Base-by-base conservation (phyloP, 106 monocot species). In the Platanthera zijinensis region DNA sequence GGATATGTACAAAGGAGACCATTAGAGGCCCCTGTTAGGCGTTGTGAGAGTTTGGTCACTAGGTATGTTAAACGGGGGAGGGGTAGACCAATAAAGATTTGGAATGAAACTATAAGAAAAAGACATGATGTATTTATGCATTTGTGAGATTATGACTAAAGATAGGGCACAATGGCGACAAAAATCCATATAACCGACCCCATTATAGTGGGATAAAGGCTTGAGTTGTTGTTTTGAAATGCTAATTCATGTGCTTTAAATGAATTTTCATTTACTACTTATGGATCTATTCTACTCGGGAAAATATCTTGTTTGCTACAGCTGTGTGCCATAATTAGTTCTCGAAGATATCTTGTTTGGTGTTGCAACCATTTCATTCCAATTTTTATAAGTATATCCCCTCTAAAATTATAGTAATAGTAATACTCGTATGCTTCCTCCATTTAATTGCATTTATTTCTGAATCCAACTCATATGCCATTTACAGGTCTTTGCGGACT, bases 401-500 rank as follows among this genome's bases (percentile, higher is more conserved):
- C 8, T 63, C 32, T 66, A 10, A 66, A 11, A 28, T 30, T 32
- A 30, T 32, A 30, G 11, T 12, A 5, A 11, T 10, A 66, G 21
- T 61, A 61, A 8, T n/a, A 56, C 56, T 14, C 14, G 56, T 15
- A 17, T 56, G 56, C 6, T 56, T 56, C 0, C 56, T n/a, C 56
- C 13, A n/a, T 56, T 59, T 61, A 61, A 5, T 21, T 61, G 1
- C 18, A 12, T 66, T 66, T 11, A 8, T 30, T 66, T 66, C 66
- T 66, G 66, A 66, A 32, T 25, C 10, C 25, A 66, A 32, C 11
- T 25, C 66, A 39, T 30, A 10, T 66, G 4, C 32, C 25, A 52
- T 69, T 45, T 52, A 52, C 85, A 92, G 92, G 89, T 32, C 86
- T 92, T 48, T 92, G 92, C 32, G 83, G 87, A 0, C 75, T 92